Evolutionary conservation across 2,329 filamentous ascomycete genomes (phyloP).

Genomic region (Chrysoporthe puriensis): DNA sequence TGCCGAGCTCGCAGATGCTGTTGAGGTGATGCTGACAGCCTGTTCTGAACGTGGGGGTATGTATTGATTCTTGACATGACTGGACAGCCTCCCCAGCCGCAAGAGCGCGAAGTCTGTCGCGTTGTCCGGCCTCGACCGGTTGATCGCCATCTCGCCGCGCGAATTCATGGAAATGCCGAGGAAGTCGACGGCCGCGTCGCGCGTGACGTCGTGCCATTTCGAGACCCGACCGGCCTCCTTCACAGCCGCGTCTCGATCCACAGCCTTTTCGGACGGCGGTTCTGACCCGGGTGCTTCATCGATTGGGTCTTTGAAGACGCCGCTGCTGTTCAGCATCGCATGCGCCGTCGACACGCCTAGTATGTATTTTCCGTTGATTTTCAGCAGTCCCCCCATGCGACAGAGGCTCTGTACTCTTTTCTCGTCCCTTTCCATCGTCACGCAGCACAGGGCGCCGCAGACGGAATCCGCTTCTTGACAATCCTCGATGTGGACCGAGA

Average conservation of each 20-base stretch:
- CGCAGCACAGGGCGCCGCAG: slow-evolving; percentile 24
- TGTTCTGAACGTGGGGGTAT: slow-evolving; percentile 8
- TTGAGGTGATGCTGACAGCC: slow-evolving; percentile 14
- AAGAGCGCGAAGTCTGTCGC: slow-evolving; percentile 23
- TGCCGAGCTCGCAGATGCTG: slow-evolving; percentile 15
- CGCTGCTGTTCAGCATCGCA: slow-evolving; percentile 25
- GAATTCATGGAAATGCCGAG: slow-evolving; percentile 24
- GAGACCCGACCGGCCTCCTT: slow-evolving; percentile 15
- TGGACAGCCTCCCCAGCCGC: slow-evolving; percentile 18
- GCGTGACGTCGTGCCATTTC: slow-evolving; percentile 19
- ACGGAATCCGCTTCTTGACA: slow-evolving; percentile 4
- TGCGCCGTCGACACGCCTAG: slow-evolving; percentile 24
- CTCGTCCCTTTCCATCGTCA: slow-evolving; percentile 8
- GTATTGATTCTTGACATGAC: slow-evolving; percentile 13
- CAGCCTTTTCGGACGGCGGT: background rate
- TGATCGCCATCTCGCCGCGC: slow-evolving; percentile 22
- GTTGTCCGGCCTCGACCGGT: slow-evolving; percentile 16
- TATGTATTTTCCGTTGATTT: slow-evolving; percentile 24
- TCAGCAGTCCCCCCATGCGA: slow-evolving; percentile 24
- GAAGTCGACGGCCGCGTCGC: slow-evolving; percentile 23
- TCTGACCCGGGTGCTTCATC: slow-evolving; percentile 1
- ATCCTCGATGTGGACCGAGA: slow-evolving; percentile 21
- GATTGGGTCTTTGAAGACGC: slow-evolving; percentile 19
- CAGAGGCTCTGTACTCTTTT: slow-evolving; percentile 13
- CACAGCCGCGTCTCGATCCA: slow-evolving; percentile 13